Evolutionary conservation across 257 asterid species (phyloP).

Genomic region (Ehretia macrophylla): DNA sequence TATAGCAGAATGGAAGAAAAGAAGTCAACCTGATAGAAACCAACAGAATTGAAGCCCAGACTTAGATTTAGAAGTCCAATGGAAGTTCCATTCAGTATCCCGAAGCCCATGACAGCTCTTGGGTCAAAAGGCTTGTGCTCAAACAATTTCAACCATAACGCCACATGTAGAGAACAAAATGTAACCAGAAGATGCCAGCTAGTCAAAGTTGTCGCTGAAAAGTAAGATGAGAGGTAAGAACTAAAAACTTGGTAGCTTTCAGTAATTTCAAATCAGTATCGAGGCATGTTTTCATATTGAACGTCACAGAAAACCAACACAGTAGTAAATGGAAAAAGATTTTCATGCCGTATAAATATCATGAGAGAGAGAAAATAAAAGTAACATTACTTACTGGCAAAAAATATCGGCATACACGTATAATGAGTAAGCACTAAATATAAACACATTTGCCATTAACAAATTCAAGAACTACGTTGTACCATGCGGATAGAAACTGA

Average conservation of each 20-base stretch:
- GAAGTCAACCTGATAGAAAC: constrained; percentile 77
- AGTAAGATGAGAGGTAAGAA: background rate
- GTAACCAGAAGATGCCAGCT: constrained; percentile 97
- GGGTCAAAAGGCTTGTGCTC: constrained; percentile 96
- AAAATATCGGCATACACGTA: too few relatives aligned
- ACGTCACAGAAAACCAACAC: too few relatives aligned
- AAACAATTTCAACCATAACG: constrained; percentile 71
- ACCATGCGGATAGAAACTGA: too few relatives aligned
- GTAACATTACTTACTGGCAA: too few relatives aligned
- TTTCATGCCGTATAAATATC: too few relatives aligned
- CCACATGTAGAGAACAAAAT: constrained; percentile 85
- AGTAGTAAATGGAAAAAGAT: too few relatives aligned
- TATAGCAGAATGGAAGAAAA: background rate
- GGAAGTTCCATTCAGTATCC: constrained; percentile 82
- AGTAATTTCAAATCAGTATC: too few relatives aligned
- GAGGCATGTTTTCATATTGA: too few relatives aligned
- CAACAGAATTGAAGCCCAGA: constrained; percentile 92
- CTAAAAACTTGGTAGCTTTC: background rate
- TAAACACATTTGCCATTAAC: too few relatives aligned
- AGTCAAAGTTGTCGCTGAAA: constrained; percentile 81
- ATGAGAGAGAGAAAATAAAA: too few relatives aligned
- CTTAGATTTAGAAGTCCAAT: constrained; percentile 87
- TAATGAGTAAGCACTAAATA: too few relatives aligned
- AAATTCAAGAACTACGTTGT: too few relatives aligned
- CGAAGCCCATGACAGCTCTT: constrained; percentile 79